Conservation (phyloP, 1,284 basidiomycete species). For the Sporisorium sorghi region DNA sequence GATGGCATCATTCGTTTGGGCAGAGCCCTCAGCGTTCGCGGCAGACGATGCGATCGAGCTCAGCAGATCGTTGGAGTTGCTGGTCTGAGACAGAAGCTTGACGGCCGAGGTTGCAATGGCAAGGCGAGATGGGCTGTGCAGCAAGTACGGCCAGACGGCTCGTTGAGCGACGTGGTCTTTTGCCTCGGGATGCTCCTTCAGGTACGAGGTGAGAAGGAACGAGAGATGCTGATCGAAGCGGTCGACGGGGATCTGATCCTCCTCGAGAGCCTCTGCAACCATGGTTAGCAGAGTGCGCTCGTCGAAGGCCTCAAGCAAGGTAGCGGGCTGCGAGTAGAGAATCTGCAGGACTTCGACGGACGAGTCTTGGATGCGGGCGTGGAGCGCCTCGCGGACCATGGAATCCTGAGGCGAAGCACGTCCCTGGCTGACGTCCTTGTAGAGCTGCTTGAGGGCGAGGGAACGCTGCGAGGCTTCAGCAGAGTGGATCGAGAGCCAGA, state of each 20-base stretch:
- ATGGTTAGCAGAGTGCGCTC: slow-evolving; percentile 32
- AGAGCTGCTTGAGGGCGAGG: slow-evolving; percentile 53
- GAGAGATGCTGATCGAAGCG: slow-evolving; percentile 44
- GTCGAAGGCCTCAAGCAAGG: slow-evolving; percentile 45
- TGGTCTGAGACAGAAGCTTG: slow-evolving; percentile 16
- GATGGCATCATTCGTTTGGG: slow-evolving; percentile 25
- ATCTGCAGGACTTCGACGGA: slow-evolving; percentile 46
- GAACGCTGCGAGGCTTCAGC: slow-evolving; percentile 50
- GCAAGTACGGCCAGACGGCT: slow-evolving; percentile 41
- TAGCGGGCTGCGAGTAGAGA: slow-evolving; percentile 44
- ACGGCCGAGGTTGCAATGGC: slow-evolving; percentile 14
- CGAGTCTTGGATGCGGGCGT: slow-evolving; percentile 48
- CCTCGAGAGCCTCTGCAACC: slow-evolving; percentile 33
- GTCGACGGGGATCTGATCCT: slow-evolving; percentile 20
- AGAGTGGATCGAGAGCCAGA: slow-evolving; percentile 63
- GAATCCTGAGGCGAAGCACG: slow-evolving; percentile 42
- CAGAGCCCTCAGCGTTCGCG: slow-evolving; percentile 9
- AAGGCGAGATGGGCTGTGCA: slow-evolving; percentile 19
- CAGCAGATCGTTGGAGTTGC: slow-evolving; percentile 12
- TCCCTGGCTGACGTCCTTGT: slow-evolving; percentile 36
- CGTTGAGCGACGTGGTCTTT: slow-evolving; percentile 27
- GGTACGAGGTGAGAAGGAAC: slow-evolving; percentile 24
- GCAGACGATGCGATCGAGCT: slow-evolving; percentile 14
- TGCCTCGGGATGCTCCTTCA: slow-evolving; percentile 16
- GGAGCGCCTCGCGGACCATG: slow-evolving; percentile 59